Base-by-base conservation (phyloP, 2,329 filamentous ascomycete genomes). In the Scortechinia acanthostroma region DNA sequence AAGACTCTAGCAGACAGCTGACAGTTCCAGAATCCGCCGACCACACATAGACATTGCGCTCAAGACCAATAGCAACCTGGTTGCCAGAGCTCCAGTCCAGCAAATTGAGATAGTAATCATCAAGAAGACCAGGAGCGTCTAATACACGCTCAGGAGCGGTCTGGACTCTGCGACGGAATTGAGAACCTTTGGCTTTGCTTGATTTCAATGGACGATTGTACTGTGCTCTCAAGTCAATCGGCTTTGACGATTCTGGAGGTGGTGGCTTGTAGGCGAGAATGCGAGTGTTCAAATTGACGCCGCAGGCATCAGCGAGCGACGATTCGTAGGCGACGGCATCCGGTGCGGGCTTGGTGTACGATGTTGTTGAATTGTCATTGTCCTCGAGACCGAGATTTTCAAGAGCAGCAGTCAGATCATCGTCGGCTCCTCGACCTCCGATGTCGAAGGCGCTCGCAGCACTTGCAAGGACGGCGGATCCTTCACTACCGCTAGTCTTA, bases 211-310 rank as follows among this genome's bases (percentile, higher is more conserved):
- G 93, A 49, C 93, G 84, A 75, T 97, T 98, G 78, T 98, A 98
- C 64, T 98, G 93, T 50, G 93, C 88, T 48, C 93, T 86, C 50
- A 98, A 83, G 62, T 98, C 93, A 60, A 98, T 95, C 25, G 93
- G 93, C 76, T 95, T 96, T 23, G 91, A 95, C 4, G 93, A 97
- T 71, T 97, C 93, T 3, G 93, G 93, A n/a, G 93, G 80, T 2
- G 91, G 90, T 45, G 93, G 93, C 82, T 98, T 98, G 77, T 96
- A 98, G 48, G 93, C 88, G 44, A 98, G 85, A 56, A 98, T 98
- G 50, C 93, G 88, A 46, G 91, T 94, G 73, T 91, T 95, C 50
- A 95, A 78, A 59, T 83, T 91, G 50, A 98, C 89, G 47, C 91
- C 93, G 62, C 91, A 97, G 43, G 91, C 91, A 53, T 83, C 84